phyloP scores from a whole-genome alignment of 495 filamentous ascomycete species.

The Aspergillus haitiensis region DNA sequence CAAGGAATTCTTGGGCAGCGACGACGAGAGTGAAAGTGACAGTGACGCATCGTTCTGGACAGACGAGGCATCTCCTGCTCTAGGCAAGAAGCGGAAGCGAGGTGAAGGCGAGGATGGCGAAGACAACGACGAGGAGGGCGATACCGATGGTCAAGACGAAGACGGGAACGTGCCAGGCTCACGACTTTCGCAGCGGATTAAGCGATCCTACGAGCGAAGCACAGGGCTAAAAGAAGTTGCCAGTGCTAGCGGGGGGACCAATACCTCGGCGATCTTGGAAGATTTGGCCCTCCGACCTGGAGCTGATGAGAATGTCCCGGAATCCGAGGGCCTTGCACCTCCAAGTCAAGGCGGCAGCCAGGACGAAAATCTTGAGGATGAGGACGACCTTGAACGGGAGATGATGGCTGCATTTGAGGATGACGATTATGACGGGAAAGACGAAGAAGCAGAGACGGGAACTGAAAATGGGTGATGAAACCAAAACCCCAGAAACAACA shows the following conservation, averaged over 20 bases:
- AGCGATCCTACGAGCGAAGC: conserved; percentile 51
- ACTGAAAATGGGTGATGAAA: conserved; percentile 32
- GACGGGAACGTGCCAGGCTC: conserved; percentile 41
- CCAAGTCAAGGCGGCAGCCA: conserved; percentile 19
- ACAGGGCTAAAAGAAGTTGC: conserved; percentile 49
- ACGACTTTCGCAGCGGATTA: conserved; percentile 48
- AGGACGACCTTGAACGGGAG: conserved; percentile 66
- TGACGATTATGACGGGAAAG: conserved; percentile 37
- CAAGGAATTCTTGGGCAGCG: conserved; percentile 70
- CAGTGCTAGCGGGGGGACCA: conserved; percentile 34
- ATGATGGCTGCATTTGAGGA: conserved; percentile 66
- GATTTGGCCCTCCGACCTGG: conserved; percentile 49
- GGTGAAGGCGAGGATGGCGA: conserved; percentile 34
- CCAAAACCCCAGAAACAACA: too few species aligned
- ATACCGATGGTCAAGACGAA: conserved; percentile 31
- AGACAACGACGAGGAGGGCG: conserved; percentile 28
- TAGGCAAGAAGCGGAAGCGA: conserved; percentile 46
- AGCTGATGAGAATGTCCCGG: conserved; percentile 51
- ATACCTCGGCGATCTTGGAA: conserved; percentile 34
- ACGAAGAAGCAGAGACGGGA: conserved; percentile 29
- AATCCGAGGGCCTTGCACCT: conserved; percentile 25
- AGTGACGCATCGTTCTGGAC: conserved; percentile 34
- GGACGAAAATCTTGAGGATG: conserved; percentile 48
- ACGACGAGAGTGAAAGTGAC: conserved; percentile 59
- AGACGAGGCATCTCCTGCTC: conserved; percentile 26